Conservation (phyloP, 73 alveolate genomes). For the Paramecium pentaurelia region DNA sequence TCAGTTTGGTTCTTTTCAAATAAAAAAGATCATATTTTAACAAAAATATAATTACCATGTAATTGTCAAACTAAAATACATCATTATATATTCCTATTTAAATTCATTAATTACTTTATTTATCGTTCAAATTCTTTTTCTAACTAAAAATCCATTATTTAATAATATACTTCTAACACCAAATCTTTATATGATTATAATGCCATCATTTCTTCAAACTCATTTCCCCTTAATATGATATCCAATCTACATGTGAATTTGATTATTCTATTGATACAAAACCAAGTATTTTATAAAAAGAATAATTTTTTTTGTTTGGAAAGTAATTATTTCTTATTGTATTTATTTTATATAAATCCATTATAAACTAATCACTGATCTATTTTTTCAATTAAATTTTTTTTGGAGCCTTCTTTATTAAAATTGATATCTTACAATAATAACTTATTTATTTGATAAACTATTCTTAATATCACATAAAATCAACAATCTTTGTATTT, state of each 20-base stretch:
- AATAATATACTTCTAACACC: background rate
- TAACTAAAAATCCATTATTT: background rate
- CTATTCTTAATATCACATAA: background rate
- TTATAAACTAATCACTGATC: no score
- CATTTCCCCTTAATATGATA: background rate
- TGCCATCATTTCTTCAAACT: background rate
- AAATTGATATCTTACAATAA: background rate
- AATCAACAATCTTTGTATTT: background rate
- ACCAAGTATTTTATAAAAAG: no score
- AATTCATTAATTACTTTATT: background rate
- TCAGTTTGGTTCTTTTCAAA: background rate
- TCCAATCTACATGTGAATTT: background rate
- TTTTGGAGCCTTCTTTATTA: background rate
- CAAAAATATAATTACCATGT: no score
- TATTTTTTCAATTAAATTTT: no score
- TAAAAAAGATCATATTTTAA: no score
- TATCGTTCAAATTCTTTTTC: background rate
- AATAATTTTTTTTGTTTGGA: no score
- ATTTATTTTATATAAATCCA: no score
- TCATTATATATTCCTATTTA: background rate
- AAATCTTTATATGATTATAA: background rate
- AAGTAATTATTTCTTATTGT: no score
- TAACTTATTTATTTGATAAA: background rate
- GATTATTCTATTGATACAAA: no score
- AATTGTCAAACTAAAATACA: no score